Evolutionary conservation across 2,329 filamentous ascomycete genomes (phyloP).

Genomic region (Pseudogymnoascus sp.): DNA sequence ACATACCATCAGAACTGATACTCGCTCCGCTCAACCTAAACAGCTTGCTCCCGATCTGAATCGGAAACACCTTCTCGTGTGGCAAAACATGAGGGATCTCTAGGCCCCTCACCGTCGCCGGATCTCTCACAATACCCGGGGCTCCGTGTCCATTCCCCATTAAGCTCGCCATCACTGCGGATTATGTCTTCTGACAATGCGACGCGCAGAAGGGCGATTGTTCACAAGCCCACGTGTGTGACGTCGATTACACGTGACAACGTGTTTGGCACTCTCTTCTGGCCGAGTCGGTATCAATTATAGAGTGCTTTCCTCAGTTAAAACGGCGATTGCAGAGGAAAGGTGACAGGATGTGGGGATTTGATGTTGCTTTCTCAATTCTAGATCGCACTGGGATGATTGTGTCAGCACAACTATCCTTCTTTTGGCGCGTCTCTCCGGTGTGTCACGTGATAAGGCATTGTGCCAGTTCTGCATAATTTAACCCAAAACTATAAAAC

Average conservation of each 20-base stretch:
- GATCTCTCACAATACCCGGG: constrained; percentile 20
- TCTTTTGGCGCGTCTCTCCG: not conserved
- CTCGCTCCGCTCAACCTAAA: constrained; percentile 64
- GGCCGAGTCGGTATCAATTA: not conserved
- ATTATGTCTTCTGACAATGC: not conserved
- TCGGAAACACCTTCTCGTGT: constrained; percentile 50
- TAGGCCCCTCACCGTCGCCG: constrained; percentile 12
- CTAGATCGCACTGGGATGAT: not conserved
- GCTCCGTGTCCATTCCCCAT: not conserved
- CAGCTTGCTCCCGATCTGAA: constrained; percentile 63
- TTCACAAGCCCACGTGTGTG: not conserved
- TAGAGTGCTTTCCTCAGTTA: not conserved
- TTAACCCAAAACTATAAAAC: not conserved
- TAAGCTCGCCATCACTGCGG: not conserved
- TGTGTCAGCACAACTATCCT: not conserved
- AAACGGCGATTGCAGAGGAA: not conserved
- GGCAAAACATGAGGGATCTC: constrained; percentile 31
- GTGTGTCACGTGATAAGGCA: not conserved
- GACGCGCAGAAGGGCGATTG: not conserved
- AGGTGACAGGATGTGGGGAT: not conserved
- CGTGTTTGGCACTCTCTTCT: not conserved
- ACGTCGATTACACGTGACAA: not conserved
- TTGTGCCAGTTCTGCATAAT: not conserved
- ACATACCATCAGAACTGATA: constrained; percentile 64
- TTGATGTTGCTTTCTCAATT: not conserved